phyloP scores from a whole-genome alignment of 176 grass and related monocot genomes.

The Panicum miliaceum region DNA sequence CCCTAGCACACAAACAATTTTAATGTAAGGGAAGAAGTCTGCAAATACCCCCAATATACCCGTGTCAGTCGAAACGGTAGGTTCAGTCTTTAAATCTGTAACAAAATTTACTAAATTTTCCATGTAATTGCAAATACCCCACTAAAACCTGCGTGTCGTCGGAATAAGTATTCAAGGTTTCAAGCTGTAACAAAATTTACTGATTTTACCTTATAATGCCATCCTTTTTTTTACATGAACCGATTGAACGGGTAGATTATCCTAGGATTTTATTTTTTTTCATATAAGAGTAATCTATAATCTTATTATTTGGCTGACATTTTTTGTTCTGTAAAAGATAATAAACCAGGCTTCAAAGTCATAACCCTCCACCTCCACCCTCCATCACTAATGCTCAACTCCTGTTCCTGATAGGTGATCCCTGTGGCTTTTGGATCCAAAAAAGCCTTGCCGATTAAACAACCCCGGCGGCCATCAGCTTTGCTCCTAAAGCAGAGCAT shows the following conservation, averaged over 20 bases:
- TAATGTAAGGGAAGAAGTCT: neutral
- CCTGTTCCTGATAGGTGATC: neutral
- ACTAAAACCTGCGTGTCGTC: too few relatives aligned
- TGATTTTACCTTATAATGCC: too few relatives aligned
- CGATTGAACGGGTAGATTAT: too few relatives aligned
- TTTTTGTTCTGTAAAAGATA: neutral
- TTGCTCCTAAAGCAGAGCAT: constrained; percentile 43
- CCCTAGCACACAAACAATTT: neutral
- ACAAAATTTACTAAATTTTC: too few relatives aligned
- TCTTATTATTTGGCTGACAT: neutral
- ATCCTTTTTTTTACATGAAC: too few relatives aligned
- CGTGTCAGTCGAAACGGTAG: too few relatives aligned
- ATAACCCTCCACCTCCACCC: too few relatives aligned
- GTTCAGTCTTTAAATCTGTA: neutral
- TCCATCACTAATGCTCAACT: neutral
- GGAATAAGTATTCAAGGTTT: too few relatives aligned
- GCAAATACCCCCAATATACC: neutral
- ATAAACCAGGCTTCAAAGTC: neutral
- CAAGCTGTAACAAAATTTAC: too few relatives aligned
- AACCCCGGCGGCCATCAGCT: neutral
- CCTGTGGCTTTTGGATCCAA: neutral
- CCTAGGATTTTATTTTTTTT: too few relatives aligned
- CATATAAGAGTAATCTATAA: neutral
- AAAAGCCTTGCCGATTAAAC: constrained; percentile 36
- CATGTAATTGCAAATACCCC: too few relatives aligned